Conservation (phyloP, 148 eudicot genomes). For the Agrostemma githago region DNA sequence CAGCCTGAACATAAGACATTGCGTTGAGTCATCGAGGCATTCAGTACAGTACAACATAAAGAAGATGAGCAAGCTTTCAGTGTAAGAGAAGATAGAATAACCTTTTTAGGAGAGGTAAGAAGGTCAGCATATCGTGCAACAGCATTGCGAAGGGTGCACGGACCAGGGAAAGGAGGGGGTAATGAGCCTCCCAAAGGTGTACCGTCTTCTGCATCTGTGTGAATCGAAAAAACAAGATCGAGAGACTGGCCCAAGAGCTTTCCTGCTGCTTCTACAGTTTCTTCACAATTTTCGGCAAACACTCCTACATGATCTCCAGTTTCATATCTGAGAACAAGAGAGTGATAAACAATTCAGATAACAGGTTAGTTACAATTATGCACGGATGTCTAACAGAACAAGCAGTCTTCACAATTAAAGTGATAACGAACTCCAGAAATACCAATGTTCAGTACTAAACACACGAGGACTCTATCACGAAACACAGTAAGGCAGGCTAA, state of each 20-base stretch:
- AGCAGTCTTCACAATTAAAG: neutral
- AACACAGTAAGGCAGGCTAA: neutral
- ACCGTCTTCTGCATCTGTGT: conserved; percentile 68
- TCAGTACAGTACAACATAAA: neutral
- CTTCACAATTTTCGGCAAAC: conserved; percentile 67
- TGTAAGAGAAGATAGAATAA: conserved; percentile 7
- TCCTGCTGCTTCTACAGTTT: conserved; percentile 73
- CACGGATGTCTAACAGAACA: neutral
- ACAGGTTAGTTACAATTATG: neutral
- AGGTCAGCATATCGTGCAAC: conserved; percentile 77
- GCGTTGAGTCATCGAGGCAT: neutral
- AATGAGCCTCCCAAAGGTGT: conserved; percentile 68
- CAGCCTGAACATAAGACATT: conserved; percentile 43
- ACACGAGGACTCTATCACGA: neutral
- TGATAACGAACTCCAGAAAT: neutral
- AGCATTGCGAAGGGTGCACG: conserved; percentile 66
- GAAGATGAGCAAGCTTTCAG: neutral
- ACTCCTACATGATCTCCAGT: conserved; percentile 94
- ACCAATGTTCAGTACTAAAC: too few relatives aligned
- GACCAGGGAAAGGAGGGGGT: conserved; percentile 86
- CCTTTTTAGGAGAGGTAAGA: conserved; percentile 77
- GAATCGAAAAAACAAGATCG: conserved; percentile 59
- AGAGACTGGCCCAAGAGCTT: conserved; percentile 56
- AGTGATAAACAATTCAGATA: neutral
- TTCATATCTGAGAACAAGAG: conserved; percentile 57